These are phyloP conservation scores for Chrysosporium keratinophilum DNA, from an alignment of 2,329 filamentous ascomycete species.

Conservation along the genomic window DNA sequence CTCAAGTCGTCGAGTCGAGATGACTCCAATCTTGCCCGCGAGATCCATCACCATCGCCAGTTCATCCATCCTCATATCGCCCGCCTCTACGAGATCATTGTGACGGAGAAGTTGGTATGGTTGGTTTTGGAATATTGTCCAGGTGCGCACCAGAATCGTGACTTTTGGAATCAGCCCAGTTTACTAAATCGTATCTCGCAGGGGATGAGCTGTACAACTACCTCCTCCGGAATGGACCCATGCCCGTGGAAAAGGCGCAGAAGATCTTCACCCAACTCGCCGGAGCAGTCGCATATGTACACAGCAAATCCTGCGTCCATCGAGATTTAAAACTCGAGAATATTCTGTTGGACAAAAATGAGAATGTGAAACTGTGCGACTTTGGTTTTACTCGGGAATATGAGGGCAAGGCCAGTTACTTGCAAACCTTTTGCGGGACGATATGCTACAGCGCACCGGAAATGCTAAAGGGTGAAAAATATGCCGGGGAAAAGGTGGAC, in stretches of 20 bases:
- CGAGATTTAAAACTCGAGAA: slow-evolving; percentile 95
- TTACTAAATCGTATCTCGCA: slow-evolving; percentile 28
- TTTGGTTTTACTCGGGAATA: slow-evolving; percentile 98
- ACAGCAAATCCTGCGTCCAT: slow-evolving; percentile 90
- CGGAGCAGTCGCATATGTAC: slow-evolving; percentile 88
- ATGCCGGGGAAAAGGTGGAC: slow-evolving; percentile 94
- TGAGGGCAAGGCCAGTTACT: slow-evolving; percentile 82
- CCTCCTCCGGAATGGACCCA: slow-evolving; percentile 72
- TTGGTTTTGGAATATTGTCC: slow-evolving; percentile 93
- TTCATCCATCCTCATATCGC: slow-evolving; percentile 97
- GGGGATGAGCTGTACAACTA: slow-evolving; percentile 97
- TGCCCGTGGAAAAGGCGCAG: slow-evolving; percentile 78
- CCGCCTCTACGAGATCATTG: slow-evolving; percentile 92
- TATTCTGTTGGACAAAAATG: slow-evolving; percentile 88
- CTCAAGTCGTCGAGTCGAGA: slow-evolving; percentile 96
- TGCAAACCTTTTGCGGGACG: slow-evolving; percentile 96
- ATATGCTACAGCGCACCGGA: slow-evolving; percentile 96
- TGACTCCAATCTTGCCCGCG: slow-evolving; percentile 87
- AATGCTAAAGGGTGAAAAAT: slow-evolving; percentile 97
- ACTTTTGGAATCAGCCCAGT: neutral
- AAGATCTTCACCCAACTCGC: slow-evolving; percentile 94
- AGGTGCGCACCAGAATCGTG: slow-evolving; percentile 43
- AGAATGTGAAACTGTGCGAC: slow-evolving; percentile 94
- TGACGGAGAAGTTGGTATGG: slow-evolving; percentile 92
- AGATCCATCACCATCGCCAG: slow-evolving; percentile 97